Conservation (phyloP, 306 rosid species). For the cucumber (Cucumis sativus) region Cucumber_9930_V3 NC_026658.2:3235501-3236000, state of each 20-base stretch:
- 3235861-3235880: background rate
- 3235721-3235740: background rate
- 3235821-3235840: background rate
- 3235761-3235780: background rate
- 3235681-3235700: background rate
- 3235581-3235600: too few species aligned
- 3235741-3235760: background rate
- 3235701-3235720: too few species aligned
- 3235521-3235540: too few species aligned
- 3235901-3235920: background rate
- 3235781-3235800: background rate
- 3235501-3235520: too few species aligned
- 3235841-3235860: background rate
- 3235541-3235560: too few species aligned
- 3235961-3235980: background rate
- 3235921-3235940: background rate
- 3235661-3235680: background rate
- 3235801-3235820: background rate
- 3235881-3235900: background rate
- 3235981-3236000: too few species aligned
- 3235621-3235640: too few species aligned
- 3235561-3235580: too few species aligned
- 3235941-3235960: background rate
- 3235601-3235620: too few species aligned
- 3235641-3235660: background rate